Evolutionary conservation across 371 early-diverging fungal species (phyloP), one percentile per base, ranked within the genome.

Genomic region (Basidiobolus meristosporus): DNA sequence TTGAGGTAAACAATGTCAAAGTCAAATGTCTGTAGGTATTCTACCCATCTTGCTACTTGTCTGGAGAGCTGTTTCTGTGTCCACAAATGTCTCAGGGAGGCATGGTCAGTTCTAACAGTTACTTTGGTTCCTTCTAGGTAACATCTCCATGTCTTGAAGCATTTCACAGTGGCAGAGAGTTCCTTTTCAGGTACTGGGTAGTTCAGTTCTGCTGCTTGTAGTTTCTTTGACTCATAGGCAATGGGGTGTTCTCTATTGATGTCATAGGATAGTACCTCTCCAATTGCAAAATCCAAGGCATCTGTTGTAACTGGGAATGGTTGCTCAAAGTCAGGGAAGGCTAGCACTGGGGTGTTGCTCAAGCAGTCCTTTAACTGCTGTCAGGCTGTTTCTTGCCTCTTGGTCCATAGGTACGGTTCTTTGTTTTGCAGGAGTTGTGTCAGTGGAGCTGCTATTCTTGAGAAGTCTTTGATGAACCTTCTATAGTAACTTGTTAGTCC

Each of bases 401-500:
- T 4, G 48, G 0, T 9, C 12, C 36, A 54, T 41, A 11, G 50
- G 48, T 2, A 40, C 22, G 0, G 36, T 4, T 2, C 40, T 46
- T 53, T 51, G 56, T 0, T 31, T 17, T 17, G 44, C 9, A 63
- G 49, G 1, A 69, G 44, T 21, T 53, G 41, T 0, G 57, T 63
- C 0, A 68, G 38, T 0, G 70, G 69, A 0, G 48, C 18, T 2
- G 57, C 62, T 5, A 65, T 48, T 6, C 46, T 30, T 5, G 62
- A 39, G 38, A 53, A 58, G 15, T 51, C 39, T 0, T 28, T 7
- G 7, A 62, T 53, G 29, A 60, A 61, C 0, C 52, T 32, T 2
- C 51, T 54, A 30, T 59, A 66, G 33, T 48, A 54, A 21, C 52
- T 46, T 0, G 52, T 43, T 11, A 55, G 30, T 0, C 60, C 61